Conservation (phyloP, 345 rosid species). For the Brassica rapa region DNA sequence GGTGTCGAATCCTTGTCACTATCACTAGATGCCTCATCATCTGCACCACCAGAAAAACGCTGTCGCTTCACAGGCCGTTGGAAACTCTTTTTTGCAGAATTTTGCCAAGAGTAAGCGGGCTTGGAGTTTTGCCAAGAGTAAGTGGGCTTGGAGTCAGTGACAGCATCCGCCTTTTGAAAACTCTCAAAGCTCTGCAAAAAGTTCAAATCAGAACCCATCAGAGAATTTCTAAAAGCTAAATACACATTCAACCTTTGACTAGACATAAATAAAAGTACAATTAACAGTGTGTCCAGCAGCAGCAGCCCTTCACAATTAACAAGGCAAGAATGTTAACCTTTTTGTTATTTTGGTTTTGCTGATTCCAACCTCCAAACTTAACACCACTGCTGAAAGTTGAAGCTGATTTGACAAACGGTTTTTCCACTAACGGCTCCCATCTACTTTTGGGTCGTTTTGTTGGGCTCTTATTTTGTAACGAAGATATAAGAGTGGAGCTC, state of each 20-base stretch:
- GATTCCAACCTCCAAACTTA: slow-evolving; percentile 64
- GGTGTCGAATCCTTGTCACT: slow-evolving; percentile 93
- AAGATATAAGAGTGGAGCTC: slow-evolving; percentile 42
- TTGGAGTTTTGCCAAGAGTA: slow-evolving; percentile 51
- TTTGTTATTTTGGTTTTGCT: slow-evolving; percentile 51
- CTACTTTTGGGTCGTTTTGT: slow-evolving; percentile 82
- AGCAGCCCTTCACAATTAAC: slow-evolving; percentile 20
- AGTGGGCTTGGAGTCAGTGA: slow-evolving; percentile 46
- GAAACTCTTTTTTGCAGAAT: slow-evolving; percentile 50
- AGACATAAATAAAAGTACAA: slow-evolving; percentile 5
- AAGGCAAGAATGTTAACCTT: slow-evolving; percentile 50
- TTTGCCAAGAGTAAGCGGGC: slow-evolving; percentile 50
- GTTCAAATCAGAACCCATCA: slow-evolving; percentile 16
- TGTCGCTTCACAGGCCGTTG: slow-evolving; percentile 83
- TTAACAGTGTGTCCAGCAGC: neutral
- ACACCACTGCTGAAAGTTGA: slow-evolving; percentile 42
- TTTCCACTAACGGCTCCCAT: slow-evolving; percentile 95
- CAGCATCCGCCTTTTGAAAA: slow-evolving; percentile 50
- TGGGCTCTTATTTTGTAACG: slow-evolving; percentile 64
- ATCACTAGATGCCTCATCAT: slow-evolving; percentile 88
- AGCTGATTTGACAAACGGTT: slow-evolving; percentile 51
- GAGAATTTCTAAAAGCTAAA: slow-evolving; percentile 22
- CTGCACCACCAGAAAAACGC: slow-evolving; percentile 53
- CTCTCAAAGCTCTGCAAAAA: slow-evolving; percentile 34
- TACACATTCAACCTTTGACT: slow-evolving; percentile 21